Percentiles rank a stretch among this genome's conserved stretches.
Evolutionary conservation across 306 rosid genomes (phyloP).

Genomic region (Chamaecrista fasciculata): DNA sequence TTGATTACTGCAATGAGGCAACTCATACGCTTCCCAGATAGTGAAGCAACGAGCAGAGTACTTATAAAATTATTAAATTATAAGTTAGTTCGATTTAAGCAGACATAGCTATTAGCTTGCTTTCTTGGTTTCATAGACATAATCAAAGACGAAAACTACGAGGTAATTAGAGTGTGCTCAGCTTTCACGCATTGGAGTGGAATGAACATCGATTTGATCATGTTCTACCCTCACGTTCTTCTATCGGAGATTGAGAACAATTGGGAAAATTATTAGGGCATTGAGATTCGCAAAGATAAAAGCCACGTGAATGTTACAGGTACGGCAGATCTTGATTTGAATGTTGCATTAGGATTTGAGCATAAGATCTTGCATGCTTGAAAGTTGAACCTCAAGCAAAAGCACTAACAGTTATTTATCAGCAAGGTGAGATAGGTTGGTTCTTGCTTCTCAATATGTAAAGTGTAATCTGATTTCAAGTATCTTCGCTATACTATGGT

Average conservation of each 20-base stretch:
- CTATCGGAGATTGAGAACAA: background rate
- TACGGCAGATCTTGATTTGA: background rate
- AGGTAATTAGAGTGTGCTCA: conserved; percentile 38
- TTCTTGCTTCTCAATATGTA: background rate
- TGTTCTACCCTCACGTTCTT: background rate
- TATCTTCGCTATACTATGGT: background rate
- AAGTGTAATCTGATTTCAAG: background rate
- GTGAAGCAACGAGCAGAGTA: no score
- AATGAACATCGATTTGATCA: no score
- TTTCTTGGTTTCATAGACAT: background rate
- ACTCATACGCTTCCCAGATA: no score
- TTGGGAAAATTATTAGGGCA: no score
- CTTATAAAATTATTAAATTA: no score
- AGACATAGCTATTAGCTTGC: background rate
- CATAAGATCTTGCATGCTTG: background rate
- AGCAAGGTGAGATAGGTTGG: background rate
- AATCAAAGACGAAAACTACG: conserved; percentile 30
- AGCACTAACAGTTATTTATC: no score
- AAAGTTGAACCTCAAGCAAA: background rate
- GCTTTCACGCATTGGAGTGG: conserved; percentile 46
- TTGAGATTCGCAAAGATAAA: background rate
- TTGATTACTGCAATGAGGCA: no score
- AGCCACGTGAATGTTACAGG: background rate
- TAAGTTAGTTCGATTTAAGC: no score
- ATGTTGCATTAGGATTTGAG: background rate